Base-by-base conservation (phyloP, 2,329 filamentous ascomycete genomes). In the Paracorniculantispora psalliotae region DNA sequence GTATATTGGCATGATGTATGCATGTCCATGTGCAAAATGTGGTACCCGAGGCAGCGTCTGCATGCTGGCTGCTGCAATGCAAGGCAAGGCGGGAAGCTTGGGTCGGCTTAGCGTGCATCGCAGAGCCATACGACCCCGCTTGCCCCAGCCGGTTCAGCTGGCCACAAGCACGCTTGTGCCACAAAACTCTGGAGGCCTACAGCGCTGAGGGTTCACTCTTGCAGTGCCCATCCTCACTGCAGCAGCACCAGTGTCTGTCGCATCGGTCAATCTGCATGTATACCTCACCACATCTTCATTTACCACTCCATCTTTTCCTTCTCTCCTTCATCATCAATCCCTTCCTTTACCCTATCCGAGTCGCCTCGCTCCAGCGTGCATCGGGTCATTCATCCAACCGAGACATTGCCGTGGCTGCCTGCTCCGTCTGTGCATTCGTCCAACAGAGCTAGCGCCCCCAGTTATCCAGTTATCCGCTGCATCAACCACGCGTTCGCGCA, bases 121-220 rank as follows among this genome's bases (percentile, higher is more conserved):
- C 26, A 26, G 55, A 57, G 37, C 52, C 52, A 47, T n/a, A 41
- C 9, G 17, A 44, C 49, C 55, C 55, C 37, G 46, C 55, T 67
- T 79, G 76, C 63, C 81, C 76, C 68, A 78, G 78, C 62, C 79
- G 77, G 71, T 81, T 81, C 67, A 71, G 81, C 64, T 73, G 77
- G 70, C 79, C 79, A 71, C 75, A 80, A 48, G 72, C 75, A 68
- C 73, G 70, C 78, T 76, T 71, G 81, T 30, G 55, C 46, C 46
- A 57, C 55, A 33, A 10, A 7, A 23, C 30, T 33, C 12, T 33
- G 51, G 51, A 54, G 51, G 51, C 51, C 39, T 52, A n/a, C 53
- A 39, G 30, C 39, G n/a, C 39, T 33, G 26, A 54, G 15, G 17
- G 51, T 30, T 54, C 12, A 25, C 37, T 54, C 25, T 25, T 44